Base-by-base conservation (phyloP, 2,329 filamentous ascomycete species). In the Conoideocrella luteorostrata region DNA sequence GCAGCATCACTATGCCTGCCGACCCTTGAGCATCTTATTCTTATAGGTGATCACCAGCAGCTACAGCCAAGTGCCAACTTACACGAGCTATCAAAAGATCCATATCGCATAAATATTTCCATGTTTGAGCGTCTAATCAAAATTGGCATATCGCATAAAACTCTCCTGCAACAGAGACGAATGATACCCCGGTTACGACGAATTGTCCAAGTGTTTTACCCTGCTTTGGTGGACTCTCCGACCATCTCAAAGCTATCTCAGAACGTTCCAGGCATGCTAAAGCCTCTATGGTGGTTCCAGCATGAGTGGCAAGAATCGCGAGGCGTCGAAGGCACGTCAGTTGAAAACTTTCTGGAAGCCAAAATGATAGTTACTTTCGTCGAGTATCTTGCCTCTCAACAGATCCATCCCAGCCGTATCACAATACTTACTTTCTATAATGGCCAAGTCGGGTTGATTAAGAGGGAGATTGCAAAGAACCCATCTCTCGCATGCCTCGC, bases 351-450 rank as follows among this genome's bases (percentile, higher is more conserved):
- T 0, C 63, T 71, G 2, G 90, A 96, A 57, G 87, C 87, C 0
- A 67, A 77, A 2, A 91, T 95, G 82, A 70, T 95, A 23, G 75
- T 81, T 1, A 73, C 72, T 0, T 86, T 95, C 50, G 82, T 82
- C 50, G 67, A 77, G 21, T 86, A 95, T 54, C 75, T 96, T 0
- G 60, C 83, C 7, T 9, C 28, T 1, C 66, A 79, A 46, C 82
- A 82, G 0, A 65, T 83, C 1, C 53, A 66, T 0, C 59, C 75
- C 0, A 59, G 65, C 0, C 70, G 82, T 5, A 89, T 95, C 44
- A 95, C 88, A 0, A 69, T 95, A 3, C 63, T 96, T 39, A 91
- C 88, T 0, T 95, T 93, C 57, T 96, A 95, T 68, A 88, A 86
- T 34, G 89, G 86, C 0, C 90, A 96, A 57, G 74, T 83, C 35